Evolutionary conservation across 78 protist species (phyloP).

Genomic region (Chrysochromulina parva): DNA sequence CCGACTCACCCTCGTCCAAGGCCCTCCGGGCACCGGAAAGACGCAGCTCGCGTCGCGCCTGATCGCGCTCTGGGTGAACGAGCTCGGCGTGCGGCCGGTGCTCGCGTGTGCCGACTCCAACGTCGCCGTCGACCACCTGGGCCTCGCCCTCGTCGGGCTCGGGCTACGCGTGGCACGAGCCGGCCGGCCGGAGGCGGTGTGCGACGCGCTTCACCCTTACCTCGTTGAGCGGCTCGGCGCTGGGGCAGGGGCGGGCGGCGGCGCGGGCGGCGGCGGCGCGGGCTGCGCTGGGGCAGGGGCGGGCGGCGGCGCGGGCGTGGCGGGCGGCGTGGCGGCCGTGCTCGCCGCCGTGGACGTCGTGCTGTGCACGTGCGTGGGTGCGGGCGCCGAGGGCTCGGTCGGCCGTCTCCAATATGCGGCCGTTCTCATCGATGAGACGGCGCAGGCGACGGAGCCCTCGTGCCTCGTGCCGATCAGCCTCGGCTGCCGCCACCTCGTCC

Average conservation of each 20-base stretch:
- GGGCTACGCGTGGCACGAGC: background rate
- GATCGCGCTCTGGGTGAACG: background rate
- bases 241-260: background rate
- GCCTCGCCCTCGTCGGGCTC: no score
- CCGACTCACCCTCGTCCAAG: conserved; percentile 16
- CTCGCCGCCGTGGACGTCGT: background rate
- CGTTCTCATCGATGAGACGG: conserved; percentile 8
- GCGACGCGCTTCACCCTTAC: no score
- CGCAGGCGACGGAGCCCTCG: conserved; percentile 25
- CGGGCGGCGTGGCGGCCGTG: background rate
- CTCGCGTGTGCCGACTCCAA: background rate
- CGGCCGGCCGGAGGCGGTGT: background rate
- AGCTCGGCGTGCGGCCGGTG: background rate
- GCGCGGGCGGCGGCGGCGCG: background rate
- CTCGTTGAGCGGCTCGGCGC: background rate
- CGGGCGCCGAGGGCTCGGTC: background rate
- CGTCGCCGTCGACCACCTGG: background rate
- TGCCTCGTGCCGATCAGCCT: background rate
- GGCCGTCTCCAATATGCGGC: no score
- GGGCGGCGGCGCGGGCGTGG: background rate
- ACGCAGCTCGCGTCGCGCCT: background rate
- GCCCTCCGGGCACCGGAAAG: conserved; percentile 62
- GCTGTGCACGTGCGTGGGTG: background rate
- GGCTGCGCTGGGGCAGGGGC: background rate
- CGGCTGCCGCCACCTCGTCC: background rate